phyloP scores from a whole-genome alignment of 371 early-diverging fungal species.

The Zychaea mexicana region DNA sequence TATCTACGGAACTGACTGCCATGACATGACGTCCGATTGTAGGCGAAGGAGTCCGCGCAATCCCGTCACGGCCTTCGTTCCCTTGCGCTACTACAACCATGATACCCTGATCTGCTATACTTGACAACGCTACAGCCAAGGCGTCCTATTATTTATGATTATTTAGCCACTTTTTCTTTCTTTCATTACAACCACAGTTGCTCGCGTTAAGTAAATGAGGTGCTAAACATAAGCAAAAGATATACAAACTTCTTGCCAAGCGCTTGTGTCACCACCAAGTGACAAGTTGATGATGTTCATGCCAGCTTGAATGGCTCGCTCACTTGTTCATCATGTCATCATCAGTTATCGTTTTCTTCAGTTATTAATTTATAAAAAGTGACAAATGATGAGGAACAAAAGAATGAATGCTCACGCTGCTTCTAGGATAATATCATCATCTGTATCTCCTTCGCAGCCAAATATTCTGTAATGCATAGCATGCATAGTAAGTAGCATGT shows the following conservation, averaged over 20 bases:
- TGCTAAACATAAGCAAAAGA: background rate
- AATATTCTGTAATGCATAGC: constrained; percentile 17
- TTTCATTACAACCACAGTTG: too few species aligned
- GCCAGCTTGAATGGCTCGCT: constrained; percentile 22
- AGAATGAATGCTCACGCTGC: constrained; percentile 33
- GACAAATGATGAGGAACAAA: too few species aligned
- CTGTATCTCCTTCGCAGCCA: constrained; percentile 29
- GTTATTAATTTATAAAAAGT: too few species aligned
- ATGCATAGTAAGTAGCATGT: background rate
- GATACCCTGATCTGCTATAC: constrained; percentile 16
- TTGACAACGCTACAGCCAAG: constrained; percentile 20
- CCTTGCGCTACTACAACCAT: constrained; percentile 32
- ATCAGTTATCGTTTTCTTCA: background rate
- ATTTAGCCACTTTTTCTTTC: too few species aligned
- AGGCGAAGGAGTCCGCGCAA: constrained; percentile 23
- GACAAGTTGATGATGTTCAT: constrained; percentile 47
- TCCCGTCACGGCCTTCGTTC: constrained; percentile 32
- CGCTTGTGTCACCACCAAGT: constrained; percentile 42
- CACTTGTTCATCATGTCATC: constrained; percentile 2
- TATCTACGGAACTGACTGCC: constrained; percentile 20
- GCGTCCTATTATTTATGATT: constrained; percentile 14
- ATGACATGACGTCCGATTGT: constrained; percentile 16
- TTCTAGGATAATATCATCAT: constrained; percentile 30
- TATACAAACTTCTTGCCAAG: constrained; percentile 46
- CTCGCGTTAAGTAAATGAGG: too few species aligned